These are phyloP conservation scores for Toxicodendron radicans DNA, from an alignment of 345 rosid species.

Conservation along the genomic window DNA sequence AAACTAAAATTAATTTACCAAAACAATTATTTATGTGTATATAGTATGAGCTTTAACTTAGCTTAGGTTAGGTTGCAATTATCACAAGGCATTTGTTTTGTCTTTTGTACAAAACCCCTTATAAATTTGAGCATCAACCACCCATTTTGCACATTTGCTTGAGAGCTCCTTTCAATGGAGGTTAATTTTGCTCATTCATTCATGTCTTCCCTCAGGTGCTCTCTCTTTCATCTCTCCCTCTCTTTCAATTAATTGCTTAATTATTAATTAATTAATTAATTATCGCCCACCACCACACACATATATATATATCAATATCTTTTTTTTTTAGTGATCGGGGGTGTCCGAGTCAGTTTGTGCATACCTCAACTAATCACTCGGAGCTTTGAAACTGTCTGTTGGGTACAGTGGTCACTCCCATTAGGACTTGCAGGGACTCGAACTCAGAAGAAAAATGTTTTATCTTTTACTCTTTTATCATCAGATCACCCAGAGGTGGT, in stretches of 20 bases:
- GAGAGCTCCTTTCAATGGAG: slow-evolving; percentile 32
- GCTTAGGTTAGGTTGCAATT: slow-evolving; percentile 46
- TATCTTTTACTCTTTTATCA: too few species aligned
- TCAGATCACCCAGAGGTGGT: too few species aligned
- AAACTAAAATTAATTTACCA: slow-evolving; percentile 19
- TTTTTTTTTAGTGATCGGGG: too few species aligned
- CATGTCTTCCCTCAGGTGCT: slow-evolving; percentile 19
- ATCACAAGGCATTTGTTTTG: slow-evolving; percentile 27
- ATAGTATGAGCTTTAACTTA: too few species aligned
- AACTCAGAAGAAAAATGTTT: too few species aligned
- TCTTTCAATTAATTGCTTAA: not conserved
- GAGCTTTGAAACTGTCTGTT: too few species aligned
- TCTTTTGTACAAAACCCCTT: not conserved
- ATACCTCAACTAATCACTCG: too few species aligned
- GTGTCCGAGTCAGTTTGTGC: too few species aligned
- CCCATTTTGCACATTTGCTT: slow-evolving; percentile 27
- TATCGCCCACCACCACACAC: too few species aligned
- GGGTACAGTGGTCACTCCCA: too few species aligned
- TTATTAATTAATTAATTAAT: not conserved
- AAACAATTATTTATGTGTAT: not conserved
- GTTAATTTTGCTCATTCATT: slow-evolving; percentile 27
- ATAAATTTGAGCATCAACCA: slow-evolving; percentile 10
- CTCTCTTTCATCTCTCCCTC: slow-evolving; percentile 1
- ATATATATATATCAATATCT: too few species aligned
- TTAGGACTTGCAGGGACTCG: too few species aligned